phyloP scores from a whole-genome alignment of 768 basidiomycete genomes.

The Rhizopogon vesiculosus region DNA sequence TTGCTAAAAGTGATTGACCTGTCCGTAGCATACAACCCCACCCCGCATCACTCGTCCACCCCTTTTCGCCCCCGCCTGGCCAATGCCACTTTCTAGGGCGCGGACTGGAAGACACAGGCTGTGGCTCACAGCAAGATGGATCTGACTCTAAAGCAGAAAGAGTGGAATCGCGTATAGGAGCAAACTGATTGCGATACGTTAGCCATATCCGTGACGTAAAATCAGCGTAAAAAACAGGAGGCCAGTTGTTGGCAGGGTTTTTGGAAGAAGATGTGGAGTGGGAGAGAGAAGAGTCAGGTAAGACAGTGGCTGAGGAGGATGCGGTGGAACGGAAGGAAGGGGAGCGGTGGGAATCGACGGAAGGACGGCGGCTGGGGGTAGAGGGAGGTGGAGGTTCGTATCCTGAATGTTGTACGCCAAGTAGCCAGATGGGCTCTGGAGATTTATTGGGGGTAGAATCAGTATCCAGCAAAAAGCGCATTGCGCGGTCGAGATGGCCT shows the following conservation, averaged over 20 bases:
- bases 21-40: slow-evolving; percentile 94
- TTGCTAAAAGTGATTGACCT: slow-evolving; percentile 80
- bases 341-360: slow-evolving; percentile 34
- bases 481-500: slow-evolving; percentile 75
- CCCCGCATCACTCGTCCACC: slow-evolving; percentile 80
- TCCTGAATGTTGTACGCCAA: slow-evolving; percentile 79
- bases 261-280: slow-evolving; percentile 30
- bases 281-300: slow-evolving; percentile 25
- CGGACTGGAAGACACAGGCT: slow-evolving; percentile 36
- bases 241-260: slow-evolving; percentile 51
- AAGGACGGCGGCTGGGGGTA: slow-evolving; percentile 32
- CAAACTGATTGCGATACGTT: slow-evolving; percentile 86
- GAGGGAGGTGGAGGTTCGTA: slow-evolving; percentile 44
- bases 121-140: slow-evolving; percentile 23
- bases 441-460: slow-evolving; percentile 85
- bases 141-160: slow-evolving; percentile 39
- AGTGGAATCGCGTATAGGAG: slow-evolving; percentile 68
- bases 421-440: slow-evolving; percentile 81
- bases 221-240: slow-evolving; percentile 80
- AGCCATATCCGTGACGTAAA: slow-evolving; percentile 88
- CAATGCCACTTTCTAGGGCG: slow-evolving; percentile 58
- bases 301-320: slow-evolving; percentile 32
- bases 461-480: slow-evolving; percentile 87
- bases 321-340: slow-evolving; percentile 42
- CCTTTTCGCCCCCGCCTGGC: slow-evolving; percentile 61